These are phyloP conservation scores for Geranomyces michiganensis DNA, from an alignment of 192 early-diverging fungal genomes.

Conservation along the genomic window DNA sequence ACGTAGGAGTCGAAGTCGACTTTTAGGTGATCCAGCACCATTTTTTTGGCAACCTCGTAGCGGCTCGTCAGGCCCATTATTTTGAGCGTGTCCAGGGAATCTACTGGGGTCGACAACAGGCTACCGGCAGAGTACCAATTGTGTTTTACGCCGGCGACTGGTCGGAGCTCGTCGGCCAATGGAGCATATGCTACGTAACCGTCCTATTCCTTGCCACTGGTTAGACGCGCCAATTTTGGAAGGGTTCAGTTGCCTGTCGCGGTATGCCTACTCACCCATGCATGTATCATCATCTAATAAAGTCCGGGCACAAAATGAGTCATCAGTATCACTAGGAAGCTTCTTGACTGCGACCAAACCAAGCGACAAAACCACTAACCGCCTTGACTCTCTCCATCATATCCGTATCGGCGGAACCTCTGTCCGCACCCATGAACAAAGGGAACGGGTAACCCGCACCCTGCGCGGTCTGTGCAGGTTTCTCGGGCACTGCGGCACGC, in stretches of 20 bases:
- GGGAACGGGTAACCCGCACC: slow-evolving; percentile 14
- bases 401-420: not conserved
- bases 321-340: too few relatives aligned
- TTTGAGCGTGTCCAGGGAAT: slow-evolving; percentile 84
- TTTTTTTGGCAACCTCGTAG: slow-evolving; percentile 72
- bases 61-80: slow-evolving; percentile 83
- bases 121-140: slow-evolving; percentile 43
- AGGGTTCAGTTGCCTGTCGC: too few relatives aligned
- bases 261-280: slow-evolving; percentile 57
- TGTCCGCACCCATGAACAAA: slow-evolving; percentile 7
- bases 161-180: slow-evolving; percentile 69
- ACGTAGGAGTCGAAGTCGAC: slow-evolving; percentile 78
- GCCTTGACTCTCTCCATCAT: slow-evolving; percentile 12
- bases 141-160: slow-evolving; percentile 22
- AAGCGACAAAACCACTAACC: not conserved
- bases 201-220: slow-evolving; percentile 12
- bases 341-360: not conserved
- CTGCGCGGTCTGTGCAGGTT: not conserved
- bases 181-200: slow-evolving; percentile 79
- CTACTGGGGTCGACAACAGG: slow-evolving; percentile 69
- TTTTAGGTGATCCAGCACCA: slow-evolving; percentile 61
- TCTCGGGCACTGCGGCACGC: not conserved
- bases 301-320: too few relatives aligned
- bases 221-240: too few relatives aligned
- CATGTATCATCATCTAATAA: slow-evolving; percentile 40